Evolutionary conservation across 1,139 yeast species (phyloP).

Genomic region (Geotrichum fermentans): DNA sequence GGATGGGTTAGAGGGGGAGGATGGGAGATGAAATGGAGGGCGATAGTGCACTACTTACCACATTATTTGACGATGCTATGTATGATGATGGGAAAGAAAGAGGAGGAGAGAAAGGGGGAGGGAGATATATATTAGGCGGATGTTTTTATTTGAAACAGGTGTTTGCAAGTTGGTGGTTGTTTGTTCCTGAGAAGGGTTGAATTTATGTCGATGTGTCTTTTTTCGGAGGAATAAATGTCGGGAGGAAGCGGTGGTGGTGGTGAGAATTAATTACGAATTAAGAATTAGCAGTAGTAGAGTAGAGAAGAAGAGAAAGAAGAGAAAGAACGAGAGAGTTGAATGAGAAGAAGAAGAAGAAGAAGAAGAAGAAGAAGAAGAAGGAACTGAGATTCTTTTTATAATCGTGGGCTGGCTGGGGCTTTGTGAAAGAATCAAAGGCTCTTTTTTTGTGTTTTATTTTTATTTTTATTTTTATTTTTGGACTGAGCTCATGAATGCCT

Average conservation of each 20-base stretch:
- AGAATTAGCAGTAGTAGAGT: no score
- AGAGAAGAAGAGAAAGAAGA: no score
- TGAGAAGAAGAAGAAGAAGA: slow-evolving; percentile 25
- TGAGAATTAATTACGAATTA: no score
- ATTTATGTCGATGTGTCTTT: no score
- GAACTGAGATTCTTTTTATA: slow-evolving; percentile 26
- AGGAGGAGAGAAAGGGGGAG: slow-evolving; percentile 22
- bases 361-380: slow-evolving; percentile 22
- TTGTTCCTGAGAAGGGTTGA: no score
- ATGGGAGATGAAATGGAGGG: no score
- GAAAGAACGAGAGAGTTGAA: slow-evolving; percentile 25
- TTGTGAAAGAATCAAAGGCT: slow-evolving; percentile 14
- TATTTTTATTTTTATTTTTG: background rate
- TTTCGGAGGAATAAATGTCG: no score
- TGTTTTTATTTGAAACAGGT: no score
- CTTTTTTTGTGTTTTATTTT: background rate
- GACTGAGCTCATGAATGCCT: background rate
- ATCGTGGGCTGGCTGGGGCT: no score
- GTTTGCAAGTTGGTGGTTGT: no score
- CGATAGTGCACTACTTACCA: no score
- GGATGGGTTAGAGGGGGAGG: background rate
- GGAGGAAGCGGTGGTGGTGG: no score
- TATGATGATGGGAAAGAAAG: background rate
- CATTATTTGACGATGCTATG: background rate
- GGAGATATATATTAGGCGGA: slow-evolving; percentile 27